Percentiles rank a stretch among this genome's conserved stretches.
phyloP scores from a whole-genome alignment of 352 stramenopile genomes.

The Aphanomyces astaci region DNA sequence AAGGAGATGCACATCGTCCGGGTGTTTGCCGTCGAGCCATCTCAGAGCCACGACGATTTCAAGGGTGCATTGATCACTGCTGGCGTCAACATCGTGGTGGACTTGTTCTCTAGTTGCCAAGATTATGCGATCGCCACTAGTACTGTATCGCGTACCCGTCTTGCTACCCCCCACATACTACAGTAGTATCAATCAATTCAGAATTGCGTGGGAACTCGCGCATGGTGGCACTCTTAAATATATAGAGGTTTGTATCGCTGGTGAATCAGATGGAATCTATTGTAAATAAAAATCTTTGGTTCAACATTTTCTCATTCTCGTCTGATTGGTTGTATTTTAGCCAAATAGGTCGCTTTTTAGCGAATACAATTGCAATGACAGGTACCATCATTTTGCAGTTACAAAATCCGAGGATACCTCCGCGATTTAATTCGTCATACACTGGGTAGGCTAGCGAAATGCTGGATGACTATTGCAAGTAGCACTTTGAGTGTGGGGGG shows the following conservation, averaged over 20 bases:
- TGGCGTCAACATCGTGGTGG: conserved; percentile 71
- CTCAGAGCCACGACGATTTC: conserved; percentile 62
- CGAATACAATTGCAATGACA: neutral
- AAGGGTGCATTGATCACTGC: conserved; percentile 72
- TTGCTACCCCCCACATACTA: conserved; percentile 55
- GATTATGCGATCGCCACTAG: conserved; percentile 60
- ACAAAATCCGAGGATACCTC: neutral
- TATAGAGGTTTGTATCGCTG: neutral
- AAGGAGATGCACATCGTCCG: conserved; percentile 67
- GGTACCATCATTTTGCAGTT: neutral
- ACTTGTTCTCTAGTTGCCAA: conserved; percentile 49
- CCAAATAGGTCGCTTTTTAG: neutral
- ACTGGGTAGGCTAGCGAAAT: neutral
- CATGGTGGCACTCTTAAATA: neutral
- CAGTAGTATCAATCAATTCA: too few species aligned
- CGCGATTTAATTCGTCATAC: neutral
- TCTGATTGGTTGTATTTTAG: neutral
- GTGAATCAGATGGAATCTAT: neutral
- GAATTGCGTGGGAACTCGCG: neutral
- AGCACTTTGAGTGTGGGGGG: neutral
- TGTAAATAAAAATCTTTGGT: neutral
- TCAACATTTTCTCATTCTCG: neutral
- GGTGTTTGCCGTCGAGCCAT: conserved; percentile 71
- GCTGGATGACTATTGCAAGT: neutral
- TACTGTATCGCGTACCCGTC: conserved; percentile 35